Conservation (phyloP, 2,329 filamentous ascomycete species). For the Fonsecaea erecta region DNA sequence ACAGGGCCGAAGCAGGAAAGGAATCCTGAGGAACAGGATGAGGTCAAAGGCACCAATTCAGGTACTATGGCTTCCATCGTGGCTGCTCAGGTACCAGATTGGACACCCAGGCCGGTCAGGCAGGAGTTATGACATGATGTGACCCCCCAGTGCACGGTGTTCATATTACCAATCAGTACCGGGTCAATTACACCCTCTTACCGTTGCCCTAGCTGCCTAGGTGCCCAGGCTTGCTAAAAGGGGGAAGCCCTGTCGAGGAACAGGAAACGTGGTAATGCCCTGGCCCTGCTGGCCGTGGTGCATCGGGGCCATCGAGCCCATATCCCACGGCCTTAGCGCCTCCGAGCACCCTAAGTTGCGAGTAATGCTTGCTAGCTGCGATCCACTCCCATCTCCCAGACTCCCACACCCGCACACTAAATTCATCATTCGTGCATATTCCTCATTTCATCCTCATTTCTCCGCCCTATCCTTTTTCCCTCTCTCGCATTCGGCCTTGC, state of each 20-base stretch:
- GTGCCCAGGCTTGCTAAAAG: not conserved
- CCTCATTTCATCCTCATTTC: slow-evolving; percentile 7
- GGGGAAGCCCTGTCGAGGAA: not conserved
- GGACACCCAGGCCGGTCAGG: not conserved
- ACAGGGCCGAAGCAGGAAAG: not conserved
- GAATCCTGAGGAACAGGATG: not conserved
- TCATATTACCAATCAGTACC: not conserved
- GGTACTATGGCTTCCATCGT: not conserved
- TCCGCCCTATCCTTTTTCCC: slow-evolving; percentile 6
- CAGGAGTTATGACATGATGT: not conserved
- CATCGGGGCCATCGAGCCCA: not conserved
- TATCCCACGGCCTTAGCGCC: not conserved
- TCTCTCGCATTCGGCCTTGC: slow-evolving; percentile 6
- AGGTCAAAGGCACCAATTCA: not conserved
- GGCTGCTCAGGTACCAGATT: not conserved
- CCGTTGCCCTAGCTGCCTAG: not conserved
- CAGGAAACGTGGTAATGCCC: slow-evolving; percentile 3
- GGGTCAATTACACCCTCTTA: not conserved
- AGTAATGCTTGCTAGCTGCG: not conserved
- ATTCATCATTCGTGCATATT: slow-evolving; percentile 9
- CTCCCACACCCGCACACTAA: slow-evolving; percentile 2
- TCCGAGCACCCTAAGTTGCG: too few species aligned
- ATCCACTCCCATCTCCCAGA: slow-evolving; percentile 3
- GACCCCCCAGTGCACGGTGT: too few species aligned
- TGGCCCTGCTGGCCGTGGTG: not conserved